Evolutionary conservation across 2,329 filamentous ascomycete genomes (phyloP), one percentile per base, ranked within the genome.

Genomic region (Ophiosphaerella narmari): DNA sequence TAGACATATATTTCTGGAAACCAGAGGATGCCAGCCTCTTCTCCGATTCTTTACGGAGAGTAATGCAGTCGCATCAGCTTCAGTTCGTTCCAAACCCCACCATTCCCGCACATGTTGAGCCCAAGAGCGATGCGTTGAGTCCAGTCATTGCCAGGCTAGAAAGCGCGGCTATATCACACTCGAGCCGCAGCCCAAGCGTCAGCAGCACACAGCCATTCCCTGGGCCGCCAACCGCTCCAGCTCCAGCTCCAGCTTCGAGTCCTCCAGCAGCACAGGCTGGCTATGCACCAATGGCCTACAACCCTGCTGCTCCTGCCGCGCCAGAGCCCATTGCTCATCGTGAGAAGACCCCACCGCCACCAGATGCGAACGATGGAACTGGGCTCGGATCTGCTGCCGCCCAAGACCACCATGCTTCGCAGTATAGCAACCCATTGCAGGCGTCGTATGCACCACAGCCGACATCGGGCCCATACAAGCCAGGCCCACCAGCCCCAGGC

Each of bases 1-100:
- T 92, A 49, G 89, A 92, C 65, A 76, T 92, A 12, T 93, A 93
- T 75, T 88, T 92, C 66, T 91, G 88, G 87, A 90, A 85, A 0
- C 83, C 85, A 52, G 79, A 85, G 48, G 89, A 92, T 72, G 88
- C 88, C 1, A 75, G 85, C 24, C 81, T 85, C 48, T 89, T 92
- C 57, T 75, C 91, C 53, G 87, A 87, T 61, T 85, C 84, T 12
- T 76, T 90, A 46, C 79, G 86, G 43, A 80, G 84, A 46, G 82
- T 90, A 4, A 71, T 90, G 23, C 86, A 88, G 63, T 87, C 88
- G 5, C 80, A 60, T 72, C 70, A 73, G 40, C 63, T 72, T 9
- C 67, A 72, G 42, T 66, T 72, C 29, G 33, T 61, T 5, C 50
- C 57, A 43, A 67, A 72, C 14, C 68, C 77, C 33, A 75, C 74